Percentiles rank a stretch among this genome's conserved stretches.
Conservation (phyloP, 306 rosid species). For the Ochetophila trinervis region DNA sequence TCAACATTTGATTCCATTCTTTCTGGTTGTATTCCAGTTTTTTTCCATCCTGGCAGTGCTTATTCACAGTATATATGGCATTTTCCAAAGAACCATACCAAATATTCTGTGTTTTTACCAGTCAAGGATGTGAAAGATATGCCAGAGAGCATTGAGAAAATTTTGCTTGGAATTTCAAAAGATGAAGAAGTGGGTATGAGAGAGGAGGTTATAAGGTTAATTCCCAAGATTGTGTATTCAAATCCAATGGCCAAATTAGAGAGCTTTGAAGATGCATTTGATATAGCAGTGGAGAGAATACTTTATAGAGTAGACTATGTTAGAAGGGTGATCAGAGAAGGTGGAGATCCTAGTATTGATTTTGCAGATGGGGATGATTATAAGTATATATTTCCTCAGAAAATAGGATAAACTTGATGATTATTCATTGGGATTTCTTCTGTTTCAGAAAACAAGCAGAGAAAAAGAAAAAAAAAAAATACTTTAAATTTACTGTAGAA, state of each 20-base stretch:
- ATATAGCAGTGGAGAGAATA: constrained; percentile 60
- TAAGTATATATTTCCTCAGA: constrained; percentile 64
- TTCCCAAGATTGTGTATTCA: constrained; percentile 68
- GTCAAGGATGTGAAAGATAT: constrained; percentile 55
- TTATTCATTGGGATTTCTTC: constrained; percentile 2
- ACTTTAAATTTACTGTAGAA: too few relatives aligned
- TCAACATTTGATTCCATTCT: constrained; percentile 79
- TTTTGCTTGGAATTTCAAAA: constrained; percentile 48
- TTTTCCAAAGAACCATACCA: constrained; percentile 53
- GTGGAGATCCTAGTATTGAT: constrained; percentile 73
- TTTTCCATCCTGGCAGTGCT: constrained; percentile 85
- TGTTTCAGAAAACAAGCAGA: neutral
- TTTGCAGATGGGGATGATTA: constrained; percentile 80
- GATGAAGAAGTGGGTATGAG: constrained; percentile 56
- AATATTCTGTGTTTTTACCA: constrained; percentile 69
- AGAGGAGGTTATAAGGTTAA: constrained; percentile 64
- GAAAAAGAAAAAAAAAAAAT: neutral
- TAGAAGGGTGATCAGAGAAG: constrained; percentile 51
- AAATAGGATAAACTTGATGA: neutral
- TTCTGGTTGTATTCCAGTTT: constrained; percentile 89
- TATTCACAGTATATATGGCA: constrained; percentile 82
- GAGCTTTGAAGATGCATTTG: constrained; percentile 69
- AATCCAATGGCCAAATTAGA: constrained; percentile 51
- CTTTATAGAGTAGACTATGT: constrained; percentile 62
- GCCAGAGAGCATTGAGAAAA: constrained; percentile 49